Conservation (phyloP, 139 green algal genomes). For the Diplosphaera chodatii region DNA sequence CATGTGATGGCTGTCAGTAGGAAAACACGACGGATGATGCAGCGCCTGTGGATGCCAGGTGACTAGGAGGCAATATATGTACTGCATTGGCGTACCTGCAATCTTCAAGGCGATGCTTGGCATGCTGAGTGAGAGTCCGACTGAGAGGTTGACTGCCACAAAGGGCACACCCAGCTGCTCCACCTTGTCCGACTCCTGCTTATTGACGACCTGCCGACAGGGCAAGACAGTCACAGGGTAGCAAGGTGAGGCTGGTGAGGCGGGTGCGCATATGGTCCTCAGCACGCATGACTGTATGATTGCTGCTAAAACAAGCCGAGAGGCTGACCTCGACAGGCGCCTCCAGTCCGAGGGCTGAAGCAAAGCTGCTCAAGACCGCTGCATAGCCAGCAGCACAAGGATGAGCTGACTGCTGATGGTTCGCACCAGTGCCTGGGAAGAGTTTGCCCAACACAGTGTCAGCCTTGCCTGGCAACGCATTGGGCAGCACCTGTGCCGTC, state of each 20-base stretch:
- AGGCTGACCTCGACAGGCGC: slow-evolving; percentile 47
- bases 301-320: no score
- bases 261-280: neutral
- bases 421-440: no score
- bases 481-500: slow-evolving; percentile 19
- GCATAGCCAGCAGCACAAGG: slow-evolving; percentile 61
- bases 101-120: slow-evolving; percentile 54
- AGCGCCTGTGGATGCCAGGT: no score
- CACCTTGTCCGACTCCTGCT: slow-evolving; percentile 40
- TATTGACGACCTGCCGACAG: slow-evolving; percentile 61
- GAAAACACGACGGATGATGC: no score
- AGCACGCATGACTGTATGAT: no score
- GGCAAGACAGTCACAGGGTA: no score
- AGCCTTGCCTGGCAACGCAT: neutral
- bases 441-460: neutral
- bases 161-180: slow-evolving; percentile 17
- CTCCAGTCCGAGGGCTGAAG: slow-evolving; percentile 59
- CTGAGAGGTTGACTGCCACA: slow-evolving; percentile 32
- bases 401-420: no score
- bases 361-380: slow-evolving; percentile 45
- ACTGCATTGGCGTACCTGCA: slow-evolving; percentile 12
- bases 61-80: no score
- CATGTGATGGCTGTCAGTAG: no score
- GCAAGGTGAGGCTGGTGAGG: no score
- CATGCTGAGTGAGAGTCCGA: slow-evolving; percentile 52